phyloP scores from a whole-genome alignment of 1,284 basidiomycete species.

The Papiliotrema flavescens region DNA sequence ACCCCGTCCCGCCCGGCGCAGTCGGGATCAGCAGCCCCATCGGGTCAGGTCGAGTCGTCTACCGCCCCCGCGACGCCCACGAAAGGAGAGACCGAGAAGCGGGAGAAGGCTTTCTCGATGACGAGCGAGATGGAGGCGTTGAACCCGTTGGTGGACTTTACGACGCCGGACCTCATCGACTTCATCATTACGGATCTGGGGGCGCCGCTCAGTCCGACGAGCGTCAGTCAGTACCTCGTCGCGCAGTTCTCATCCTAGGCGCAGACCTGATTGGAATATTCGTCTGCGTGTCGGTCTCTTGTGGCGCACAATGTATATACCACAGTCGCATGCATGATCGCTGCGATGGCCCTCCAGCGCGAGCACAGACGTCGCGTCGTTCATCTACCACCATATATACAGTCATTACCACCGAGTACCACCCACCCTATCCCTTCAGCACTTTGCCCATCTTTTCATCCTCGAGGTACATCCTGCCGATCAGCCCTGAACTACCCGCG shows the following conservation, averaged over 20 bases:
- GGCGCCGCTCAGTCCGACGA: slow-evolving; percentile 42
- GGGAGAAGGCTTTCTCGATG: slow-evolving; percentile 35
- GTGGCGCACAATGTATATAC: no score
- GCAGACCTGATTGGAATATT: no score
- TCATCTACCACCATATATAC: no score
- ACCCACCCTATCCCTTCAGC: slow-evolving; percentile 5
- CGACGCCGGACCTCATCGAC: slow-evolving; percentile 49
- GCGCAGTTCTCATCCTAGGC: slow-evolving; percentile 43
- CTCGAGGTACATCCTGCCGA: slow-evolving; percentile 67
- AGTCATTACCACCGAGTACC: no score
- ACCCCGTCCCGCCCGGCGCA: slow-evolving; percentile 1
- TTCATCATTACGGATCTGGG: slow-evolving; percentile 50
- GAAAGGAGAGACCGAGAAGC: background rate
- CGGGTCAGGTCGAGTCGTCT: background rate
- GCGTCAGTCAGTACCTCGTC: slow-evolving; percentile 49
- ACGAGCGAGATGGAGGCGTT: slow-evolving; percentile 46
- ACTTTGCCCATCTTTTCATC: slow-evolving; percentile 75
- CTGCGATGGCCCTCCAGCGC: no score
- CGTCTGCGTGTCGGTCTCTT: no score
- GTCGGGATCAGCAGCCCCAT: background rate
- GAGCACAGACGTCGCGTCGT: no score
- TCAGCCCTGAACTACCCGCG: background rate
- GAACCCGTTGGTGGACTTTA: slow-evolving; percentile 52
- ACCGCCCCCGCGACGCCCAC: background rate
- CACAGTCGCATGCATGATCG: no score